A percentile compares a stretch with the other conserved stretches of the same genome.
Evolutionary conservation across 345 rosid genomes (phyloP).

Genomic region (Balakata baccata): DNA sequence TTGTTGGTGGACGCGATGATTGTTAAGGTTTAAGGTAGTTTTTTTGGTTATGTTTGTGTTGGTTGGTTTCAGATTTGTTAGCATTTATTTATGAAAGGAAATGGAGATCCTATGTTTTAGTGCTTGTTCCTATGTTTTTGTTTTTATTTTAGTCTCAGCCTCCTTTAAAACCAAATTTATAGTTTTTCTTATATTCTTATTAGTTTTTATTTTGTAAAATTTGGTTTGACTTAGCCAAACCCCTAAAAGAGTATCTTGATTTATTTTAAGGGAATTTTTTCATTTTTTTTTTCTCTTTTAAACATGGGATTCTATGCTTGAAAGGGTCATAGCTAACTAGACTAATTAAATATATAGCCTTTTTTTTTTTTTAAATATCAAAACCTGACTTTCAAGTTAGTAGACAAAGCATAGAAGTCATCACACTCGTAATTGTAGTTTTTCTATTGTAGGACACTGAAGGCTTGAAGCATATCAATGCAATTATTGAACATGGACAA

Average conservation of each 20-base stretch:
- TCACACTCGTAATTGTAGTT: slow-evolving; percentile 14
- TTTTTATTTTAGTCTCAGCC: slow-evolving; percentile 22
- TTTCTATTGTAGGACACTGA: slow-evolving; percentile 3
- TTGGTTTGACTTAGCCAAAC: slow-evolving; percentile 32
- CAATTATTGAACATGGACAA: slow-evolving; percentile 2
- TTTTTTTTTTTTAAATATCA: not conserved
- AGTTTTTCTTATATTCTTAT: not conserved
- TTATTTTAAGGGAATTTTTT: not conserved
- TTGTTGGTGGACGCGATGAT: not conserved
- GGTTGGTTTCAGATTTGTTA: not conserved
- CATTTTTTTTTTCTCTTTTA: not conserved
- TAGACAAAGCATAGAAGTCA: slow-evolving; percentile 19
- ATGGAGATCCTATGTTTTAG: slow-evolving; percentile 36
- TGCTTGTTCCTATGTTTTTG: slow-evolving; percentile 35
- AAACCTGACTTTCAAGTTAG: not conserved
- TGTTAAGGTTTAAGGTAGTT: not conserved
- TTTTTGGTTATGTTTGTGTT: slow-evolving; percentile 8
- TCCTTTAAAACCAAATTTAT: slow-evolving; percentile 28
- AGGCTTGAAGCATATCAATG: not conserved
- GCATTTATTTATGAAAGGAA: slow-evolving; percentile 24
- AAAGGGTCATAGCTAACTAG: slow-evolving; percentile 4
- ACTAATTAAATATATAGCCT: not conserved
- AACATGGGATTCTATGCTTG: not conserved
- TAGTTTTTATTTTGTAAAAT: not conserved
- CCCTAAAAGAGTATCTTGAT: slow-evolving; percentile 1